Evolutionary conservation across 257 asterid genomes (phyloP), one percentile per base, ranked within the genome.

Genomic region (Ophiorrhiza pumila): DNA sequence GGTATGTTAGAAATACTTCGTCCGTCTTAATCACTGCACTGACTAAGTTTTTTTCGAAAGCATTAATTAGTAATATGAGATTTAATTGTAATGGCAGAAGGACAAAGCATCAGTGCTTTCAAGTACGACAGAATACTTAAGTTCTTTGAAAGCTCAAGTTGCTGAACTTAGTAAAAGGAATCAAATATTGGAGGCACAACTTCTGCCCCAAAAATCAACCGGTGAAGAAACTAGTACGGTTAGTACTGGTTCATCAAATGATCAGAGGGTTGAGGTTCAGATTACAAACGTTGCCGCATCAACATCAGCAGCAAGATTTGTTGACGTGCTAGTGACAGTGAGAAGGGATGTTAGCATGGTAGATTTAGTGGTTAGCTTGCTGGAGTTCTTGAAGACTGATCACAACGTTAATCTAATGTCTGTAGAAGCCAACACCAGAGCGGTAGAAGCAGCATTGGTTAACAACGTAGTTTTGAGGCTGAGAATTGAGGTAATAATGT

Each of bases 81-180:
- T 70, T 23, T 13, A 65, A 53, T 35, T 39, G 35, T 31, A 18
- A 23, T 1, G 56, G 52, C 80, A 93, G 98, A 93, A 89, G 83
- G 96, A 91, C 49, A 93, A 89, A 83, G 89, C 96, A 47, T 89
- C 98, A 0, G 88, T 91, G 58, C 92, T 93, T 17, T 77, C 87
- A 72, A 83, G 79, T 72, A 86, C 98, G 5, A 77, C 81, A 7
- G 90, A 91, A 64, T 82, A 79, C 72, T 41, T 91, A 71, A 85
- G 82, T 29, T 75, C 88, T 42, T 69, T 93, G 83, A 89, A 68
- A 80, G 77, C 83, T 52, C 85, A 83, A 80, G 87, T 91, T 62
- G 88, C 37, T 23, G 91, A 91, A 47, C 85, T 89, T 14, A 58
- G 47, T 45, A 81, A 76, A 62, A 85, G 71, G 73, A 85, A 84